Evolutionary conservation across 2,329 filamentous ascomycete species (phyloP), one percentile per base, ranked within the genome.

Genomic region (Graphiopsis chlorocephala): DNA sequence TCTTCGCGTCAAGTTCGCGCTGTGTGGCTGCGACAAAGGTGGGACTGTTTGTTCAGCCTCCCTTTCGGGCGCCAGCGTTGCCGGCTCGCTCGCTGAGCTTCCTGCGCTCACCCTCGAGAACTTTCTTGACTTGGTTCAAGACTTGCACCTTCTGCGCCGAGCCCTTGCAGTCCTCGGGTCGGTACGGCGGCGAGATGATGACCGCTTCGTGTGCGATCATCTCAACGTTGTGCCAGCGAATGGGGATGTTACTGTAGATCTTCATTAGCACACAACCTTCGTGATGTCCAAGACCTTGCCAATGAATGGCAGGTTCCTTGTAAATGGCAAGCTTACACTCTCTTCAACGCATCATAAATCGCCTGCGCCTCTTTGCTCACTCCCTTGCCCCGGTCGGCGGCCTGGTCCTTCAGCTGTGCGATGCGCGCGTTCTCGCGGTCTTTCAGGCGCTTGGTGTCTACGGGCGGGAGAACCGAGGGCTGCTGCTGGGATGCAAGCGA

Each of bases 161-260:
- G 5, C 79, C 80, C 65, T 75, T 77, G 72, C 86, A 85, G 71
- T 85, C 84, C 52, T 86, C 84, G 25, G 82, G 75, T 7, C 79
- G 80, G 72, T 88, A 89, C 2, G 86, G 86, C 15, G 84, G 78
- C 23, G 81, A 76, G 65, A 89, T 84, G 63, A 86, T 78, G 62
- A 88, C 86, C 4, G 83, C 81, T 69, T 89, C 86, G 61, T 84
- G 85, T 56, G 88, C 83, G 62, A 89, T 80, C 67, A 89, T 88
- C 59, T 80, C 80, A 35, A 80, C 78, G 20, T 83, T 83, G 68
- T 85, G 81, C 86, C 86, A 89, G 66, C 84, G 81, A 29, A 84
- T 82, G 11, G 85, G 85, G 35, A 72, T 67, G 61, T 73, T 74
- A 6, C 73, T 75, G 65, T 63, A 10, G 12, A 45, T n/a, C n/a